These are phyloP conservation scores for Aspergillus olivimuriae DNA, from an alignment of 495 filamentous ascomycete species.

Conservation along the genomic window DNA sequence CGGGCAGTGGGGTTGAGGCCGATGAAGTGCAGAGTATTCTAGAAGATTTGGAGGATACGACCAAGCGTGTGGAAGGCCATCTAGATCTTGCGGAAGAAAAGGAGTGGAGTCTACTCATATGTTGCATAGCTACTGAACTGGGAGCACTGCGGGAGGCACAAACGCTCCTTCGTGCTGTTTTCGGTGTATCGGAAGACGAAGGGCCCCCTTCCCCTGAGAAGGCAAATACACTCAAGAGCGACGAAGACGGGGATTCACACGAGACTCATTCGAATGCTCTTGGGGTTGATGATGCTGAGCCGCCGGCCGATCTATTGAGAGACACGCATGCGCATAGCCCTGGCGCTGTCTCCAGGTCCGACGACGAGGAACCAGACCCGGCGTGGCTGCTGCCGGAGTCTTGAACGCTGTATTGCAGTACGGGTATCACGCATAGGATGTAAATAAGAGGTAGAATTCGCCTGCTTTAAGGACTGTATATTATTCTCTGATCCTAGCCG, in stretches of 20 bases:
- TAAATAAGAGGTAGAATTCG: no score
- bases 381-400: conserved; percentile 39
- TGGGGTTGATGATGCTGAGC: conserved; percentile 28
- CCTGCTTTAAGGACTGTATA: no score
- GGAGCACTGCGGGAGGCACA: conserved; percentile 72
- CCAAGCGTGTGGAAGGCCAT: conserved; percentile 30
- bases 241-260: conserved; percentile 1
- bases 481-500: no score
- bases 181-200: conserved; percentile 29
- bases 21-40: conserved; percentile 32
- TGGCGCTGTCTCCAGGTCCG: conserved; percentile 24
- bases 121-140: conserved; percentile 81
- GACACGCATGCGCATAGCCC: conserved; percentile 23
- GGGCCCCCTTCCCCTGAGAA: conserved; percentile 12
- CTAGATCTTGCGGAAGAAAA: conserved; percentile 40
- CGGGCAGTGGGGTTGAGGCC: conserved; percentile 14
- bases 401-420: no score
- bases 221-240: not conserved
- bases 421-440: not conserved
- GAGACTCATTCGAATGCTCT: conserved; percentile 14
- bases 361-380: conserved; percentile 44
- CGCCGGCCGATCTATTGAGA: conserved; percentile 34
- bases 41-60: conserved; percentile 36
- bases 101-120: conserved; percentile 83
- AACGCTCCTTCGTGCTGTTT: conserved; percentile 51